phyloP scores from a whole-genome alignment of 208 protist species.

The Acanthamoeba lenticulata region DNA sequence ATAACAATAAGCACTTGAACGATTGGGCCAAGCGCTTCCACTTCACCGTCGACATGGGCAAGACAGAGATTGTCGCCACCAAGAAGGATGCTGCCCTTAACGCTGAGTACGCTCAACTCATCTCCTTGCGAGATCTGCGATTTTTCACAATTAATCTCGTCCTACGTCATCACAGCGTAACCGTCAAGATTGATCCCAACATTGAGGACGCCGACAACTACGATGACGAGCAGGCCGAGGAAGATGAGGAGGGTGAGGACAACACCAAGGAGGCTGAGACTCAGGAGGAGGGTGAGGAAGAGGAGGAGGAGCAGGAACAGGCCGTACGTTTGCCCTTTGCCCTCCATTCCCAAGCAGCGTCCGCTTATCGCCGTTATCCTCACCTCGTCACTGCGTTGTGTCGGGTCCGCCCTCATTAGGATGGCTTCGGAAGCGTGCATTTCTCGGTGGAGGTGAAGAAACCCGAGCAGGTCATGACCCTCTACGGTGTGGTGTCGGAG shows the following conservation, averaged over 20 bases:
- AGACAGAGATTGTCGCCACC: neutral
- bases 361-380: no score
- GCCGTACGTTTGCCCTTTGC: no score
- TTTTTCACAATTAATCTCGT: no score
- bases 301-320: neutral
- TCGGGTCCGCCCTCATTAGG: neutral
- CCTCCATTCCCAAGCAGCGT: no score
- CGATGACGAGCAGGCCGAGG: neutral
- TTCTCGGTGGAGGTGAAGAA: slow-evolving; percentile 49
- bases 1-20: neutral
- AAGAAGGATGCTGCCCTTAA: slow-evolving; percentile 50
- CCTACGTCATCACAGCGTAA: neutral
- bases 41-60: neutral
- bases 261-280: neutral
- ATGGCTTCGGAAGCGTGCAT: slow-evolving; percentile 16
- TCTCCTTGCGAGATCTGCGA: no score
- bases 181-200: slow-evolving; percentile 43
- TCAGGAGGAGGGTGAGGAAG: neutral
- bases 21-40: slow-evolving; percentile 51
- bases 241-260: no score
- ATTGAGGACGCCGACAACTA: slow-evolving; percentile 6
- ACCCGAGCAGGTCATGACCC: neutral
- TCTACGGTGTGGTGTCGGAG: slow-evolving; percentile 50
- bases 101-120: neutral
- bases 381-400: neutral